A percentile compares a stretch with the other conserved stretches of the same genome.
Evolutionary conservation across 2,329 filamentous ascomycete species (phyloP).

Genomic region (Mariannaea sp.): DNA sequence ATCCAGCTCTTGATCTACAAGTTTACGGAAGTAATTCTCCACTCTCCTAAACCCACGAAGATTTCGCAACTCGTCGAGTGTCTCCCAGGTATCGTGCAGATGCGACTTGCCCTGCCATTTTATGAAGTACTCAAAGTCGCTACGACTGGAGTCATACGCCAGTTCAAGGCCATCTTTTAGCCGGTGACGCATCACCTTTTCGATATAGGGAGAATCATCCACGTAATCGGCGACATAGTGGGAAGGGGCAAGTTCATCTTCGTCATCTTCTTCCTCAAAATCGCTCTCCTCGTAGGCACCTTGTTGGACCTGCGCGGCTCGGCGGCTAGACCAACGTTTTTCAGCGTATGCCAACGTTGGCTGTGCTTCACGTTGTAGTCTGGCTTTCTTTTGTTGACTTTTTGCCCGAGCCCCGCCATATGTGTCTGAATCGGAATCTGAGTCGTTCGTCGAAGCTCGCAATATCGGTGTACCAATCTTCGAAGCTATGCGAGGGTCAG

Average conservation of each 20-base stretch:
- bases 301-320: slow-evolving; percentile 74
- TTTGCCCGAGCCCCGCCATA: slow-evolving; percentile 79
- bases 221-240: slow-evolving; percentile 73
- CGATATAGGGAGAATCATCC: slow-evolving; percentile 83
- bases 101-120: slow-evolving; percentile 98
- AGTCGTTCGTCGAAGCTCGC: slow-evolving; percentile 61
- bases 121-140: slow-evolving; percentile 89
- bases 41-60: slow-evolving; percentile 85
- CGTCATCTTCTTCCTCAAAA: slow-evolving; percentile 66
- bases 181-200: slow-evolving; percentile 87
- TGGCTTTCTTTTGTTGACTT: slow-evolving; percentile 75
- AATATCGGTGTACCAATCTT: slow-evolving; percentile 62
- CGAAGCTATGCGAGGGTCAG: slow-evolving; percentile 51
- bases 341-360: slow-evolving; percentile 72
- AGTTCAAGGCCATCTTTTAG: slow-evolving; percentile 70
- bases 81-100: slow-evolving; percentile 95
- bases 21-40: slow-evolving; percentile 92
- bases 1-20: slow-evolving; percentile 78
- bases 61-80: slow-evolving; percentile 72
- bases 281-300: slow-evolving; percentile 71
- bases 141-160: slow-evolving; percentile 60
- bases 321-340: slow-evolving; percentile 89
- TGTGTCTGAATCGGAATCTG: slow-evolving; percentile 73
- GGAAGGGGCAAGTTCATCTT: slow-evolving; percentile 62
- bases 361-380: slow-evolving; percentile 71